These are phyloP conservation scores for Psidium guajava DNA, from an alignment of 345 rosid species.

Conservation along the genomic window DNA sequence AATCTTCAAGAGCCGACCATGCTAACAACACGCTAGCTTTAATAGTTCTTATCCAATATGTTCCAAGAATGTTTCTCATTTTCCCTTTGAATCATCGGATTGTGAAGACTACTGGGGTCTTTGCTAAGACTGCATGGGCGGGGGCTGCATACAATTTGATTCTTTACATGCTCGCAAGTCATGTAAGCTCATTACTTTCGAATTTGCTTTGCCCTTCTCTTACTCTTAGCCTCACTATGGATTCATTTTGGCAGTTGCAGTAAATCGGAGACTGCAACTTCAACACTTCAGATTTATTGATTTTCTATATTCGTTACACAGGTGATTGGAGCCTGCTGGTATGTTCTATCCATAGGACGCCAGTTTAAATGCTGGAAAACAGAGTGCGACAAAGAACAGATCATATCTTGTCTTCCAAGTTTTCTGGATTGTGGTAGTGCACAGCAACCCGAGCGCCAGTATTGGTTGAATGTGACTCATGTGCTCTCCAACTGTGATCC, in stretches of 20 bases:
- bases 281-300: not conserved
- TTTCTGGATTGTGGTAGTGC: slow-evolving; percentile 54
- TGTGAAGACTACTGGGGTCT: slow-evolving; percentile 54
- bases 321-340: slow-evolving; percentile 87
- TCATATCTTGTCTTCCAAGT: slow-evolving; percentile 39
- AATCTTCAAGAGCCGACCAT: slow-evolving; percentile 40
- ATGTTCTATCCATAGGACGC: slow-evolving; percentile 54
- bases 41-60: slow-evolving; percentile 62
- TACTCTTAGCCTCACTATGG: not conserved
- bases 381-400: slow-evolving; percentile 41
- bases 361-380: slow-evolving; percentile 69
- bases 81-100: slow-evolving; percentile 66
- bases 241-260: not conserved
- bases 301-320: slow-evolving; percentile 3
- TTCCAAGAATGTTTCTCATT: slow-evolving; percentile 69
- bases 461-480: slow-evolving; percentile 59
- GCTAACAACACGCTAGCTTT: slow-evolving; percentile 58
- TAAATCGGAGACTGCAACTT: not conserved
- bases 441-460: slow-evolving; percentile 36
- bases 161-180: slow-evolving; percentile 72
- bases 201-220: not conserved
- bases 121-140: slow-evolving; percentile 80
- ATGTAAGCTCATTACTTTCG: slow-evolving; percentile 24
- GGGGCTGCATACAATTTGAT: slow-evolving; percentile 81
- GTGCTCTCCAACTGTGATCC: slow-evolving; percentile 51